phyloP scores from a whole-genome alignment of 2,329 filamentous ascomycete species.

The Microcyclosporella mali region DNA sequence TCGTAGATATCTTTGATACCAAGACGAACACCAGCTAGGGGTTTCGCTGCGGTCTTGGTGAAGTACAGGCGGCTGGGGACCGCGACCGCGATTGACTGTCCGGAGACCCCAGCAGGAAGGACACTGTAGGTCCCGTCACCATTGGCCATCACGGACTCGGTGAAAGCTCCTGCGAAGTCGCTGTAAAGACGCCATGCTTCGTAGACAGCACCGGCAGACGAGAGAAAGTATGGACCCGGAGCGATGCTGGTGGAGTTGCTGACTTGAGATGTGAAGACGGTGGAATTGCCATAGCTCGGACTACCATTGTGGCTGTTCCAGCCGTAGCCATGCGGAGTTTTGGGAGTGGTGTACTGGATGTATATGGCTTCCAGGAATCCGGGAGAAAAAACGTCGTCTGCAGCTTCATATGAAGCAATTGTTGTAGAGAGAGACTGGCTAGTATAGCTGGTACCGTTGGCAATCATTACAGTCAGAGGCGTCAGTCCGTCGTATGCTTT shows the following conservation, averaged over 20 bases:
- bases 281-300: conserved; percentile 3
- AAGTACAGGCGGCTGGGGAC: conserved; percentile 59
- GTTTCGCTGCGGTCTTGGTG: conserved; percentile 47
- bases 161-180: conserved; percentile 46
- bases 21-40: conserved; percentile 55
- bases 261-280: conserved; percentile 17
- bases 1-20: conserved; percentile 60
- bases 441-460: conserved; percentile 21
- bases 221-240: conserved; percentile 48
- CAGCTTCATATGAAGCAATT: conserved; percentile 27
- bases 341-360: conserved; percentile 18
- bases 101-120: conserved; percentile 35
- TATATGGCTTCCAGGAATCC: conserved; percentile 34
- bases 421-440: conserved; percentile 21
- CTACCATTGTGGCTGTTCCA: not conserved
- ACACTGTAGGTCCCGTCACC: conserved; percentile 38
- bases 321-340: conserved; percentile 6
- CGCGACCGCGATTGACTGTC: conserved; percentile 41
- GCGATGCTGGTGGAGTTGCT: conserved; percentile 29
- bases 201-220: conserved; percentile 40
- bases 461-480: conserved; percentile 36
- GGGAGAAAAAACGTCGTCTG: conserved; percentile 39
- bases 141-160: conserved; percentile 39
- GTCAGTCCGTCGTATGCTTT: conserved; percentile 25
- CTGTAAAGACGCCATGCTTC: conserved; percentile 47